phyloP scores from a whole-genome alignment of 2,329 filamentous ascomycete species.

The Ampelomyces quisqualis region DNA sequence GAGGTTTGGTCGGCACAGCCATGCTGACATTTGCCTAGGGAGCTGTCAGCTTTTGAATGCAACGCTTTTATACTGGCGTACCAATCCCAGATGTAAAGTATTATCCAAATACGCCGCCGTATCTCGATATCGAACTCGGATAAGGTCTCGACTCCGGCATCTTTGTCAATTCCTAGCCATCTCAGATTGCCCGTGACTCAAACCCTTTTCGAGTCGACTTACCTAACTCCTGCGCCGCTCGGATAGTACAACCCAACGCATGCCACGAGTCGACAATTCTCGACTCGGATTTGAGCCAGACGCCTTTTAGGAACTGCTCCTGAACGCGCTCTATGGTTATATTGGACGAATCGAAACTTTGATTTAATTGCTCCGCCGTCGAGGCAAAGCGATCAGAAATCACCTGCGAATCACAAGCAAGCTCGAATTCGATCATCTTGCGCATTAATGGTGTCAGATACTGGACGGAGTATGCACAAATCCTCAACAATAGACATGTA shows the following conservation, averaged over 20 bases:
- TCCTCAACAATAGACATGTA: slow-evolving; percentile 51
- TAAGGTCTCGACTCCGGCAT: slow-evolving; percentile 37
- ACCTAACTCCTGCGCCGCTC: slow-evolving; percentile 54
- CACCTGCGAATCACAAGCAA: slow-evolving; percentile 44
- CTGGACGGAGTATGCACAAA: slow-evolving; percentile 51
- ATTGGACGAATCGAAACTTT: slow-evolving; percentile 47
- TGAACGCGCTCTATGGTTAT: slow-evolving; percentile 51
- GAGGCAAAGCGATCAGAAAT: slow-evolving; percentile 47
- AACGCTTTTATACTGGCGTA: slow-evolving; percentile 22
- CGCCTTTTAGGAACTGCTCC: slow-evolving; percentile 52
- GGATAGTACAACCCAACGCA: slow-evolving; percentile 47
- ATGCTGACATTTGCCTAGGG: slow-evolving; percentile 46
- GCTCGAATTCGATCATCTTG: slow-evolving; percentile 49
- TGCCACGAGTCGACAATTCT: slow-evolving; percentile 55
- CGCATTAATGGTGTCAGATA: slow-evolving; percentile 44
- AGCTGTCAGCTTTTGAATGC: not conserved
- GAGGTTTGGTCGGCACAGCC: slow-evolving; percentile 49
- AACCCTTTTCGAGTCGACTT: not conserved
- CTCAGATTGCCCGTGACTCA: not conserved
- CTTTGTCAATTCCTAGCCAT: slow-evolving; percentile 44
- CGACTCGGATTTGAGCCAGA: slow-evolving; percentile 52
- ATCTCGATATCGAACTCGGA: slow-evolving; percentile 53
- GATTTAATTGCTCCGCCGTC: slow-evolving; percentile 48
- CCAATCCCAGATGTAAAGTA: slow-evolving; percentile 54
- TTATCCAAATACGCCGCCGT: slow-evolving; percentile 50